phyloP scores from a whole-genome alignment of 225 moss, liverwort and hornwort genomes.

The Climacium dendroides region DNA sequence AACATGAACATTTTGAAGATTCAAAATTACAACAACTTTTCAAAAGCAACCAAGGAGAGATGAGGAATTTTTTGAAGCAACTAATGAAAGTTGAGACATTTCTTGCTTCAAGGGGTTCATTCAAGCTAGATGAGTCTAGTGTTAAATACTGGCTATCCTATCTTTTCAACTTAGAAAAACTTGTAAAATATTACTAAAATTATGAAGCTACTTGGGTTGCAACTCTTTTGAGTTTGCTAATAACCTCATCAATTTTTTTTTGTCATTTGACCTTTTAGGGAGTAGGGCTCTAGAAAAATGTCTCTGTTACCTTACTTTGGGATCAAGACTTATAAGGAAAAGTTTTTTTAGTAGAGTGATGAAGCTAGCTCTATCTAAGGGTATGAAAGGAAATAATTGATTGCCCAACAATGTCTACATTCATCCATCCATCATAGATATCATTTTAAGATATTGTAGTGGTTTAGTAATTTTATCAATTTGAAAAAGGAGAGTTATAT shows the following conservation, averaged over 20 bases:
- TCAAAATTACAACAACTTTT: not conserved
- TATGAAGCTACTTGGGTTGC: fast-evolving
- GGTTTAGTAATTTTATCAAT: not conserved
- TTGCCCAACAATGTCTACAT: not conserved
- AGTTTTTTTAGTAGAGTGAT: not conserved
- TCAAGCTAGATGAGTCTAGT: not conserved
- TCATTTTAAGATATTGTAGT: not conserved
- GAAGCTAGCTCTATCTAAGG: not conserved
- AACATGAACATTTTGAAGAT: not conserved
- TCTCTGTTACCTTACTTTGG: fast-evolving
- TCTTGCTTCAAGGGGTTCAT: no score
- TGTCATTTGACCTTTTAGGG: not conserved
- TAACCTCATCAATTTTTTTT: not conserved
- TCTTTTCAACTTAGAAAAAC: not conserved
- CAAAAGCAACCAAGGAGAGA: not conserved
- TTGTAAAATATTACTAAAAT: not conserved
- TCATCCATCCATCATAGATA: not conserved
- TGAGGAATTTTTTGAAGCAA: not conserved
- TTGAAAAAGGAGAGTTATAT: not conserved
- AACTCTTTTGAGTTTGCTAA: not conserved
- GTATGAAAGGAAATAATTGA: not conserved
- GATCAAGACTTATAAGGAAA: not conserved
- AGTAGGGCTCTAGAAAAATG: not conserved
- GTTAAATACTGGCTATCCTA: not conserved
- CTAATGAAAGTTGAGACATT: not conserved